Evolutionary conservation across 352 stramenopile genomes (phyloP).

Genomic region (Peronospora belbahrii): DNA sequence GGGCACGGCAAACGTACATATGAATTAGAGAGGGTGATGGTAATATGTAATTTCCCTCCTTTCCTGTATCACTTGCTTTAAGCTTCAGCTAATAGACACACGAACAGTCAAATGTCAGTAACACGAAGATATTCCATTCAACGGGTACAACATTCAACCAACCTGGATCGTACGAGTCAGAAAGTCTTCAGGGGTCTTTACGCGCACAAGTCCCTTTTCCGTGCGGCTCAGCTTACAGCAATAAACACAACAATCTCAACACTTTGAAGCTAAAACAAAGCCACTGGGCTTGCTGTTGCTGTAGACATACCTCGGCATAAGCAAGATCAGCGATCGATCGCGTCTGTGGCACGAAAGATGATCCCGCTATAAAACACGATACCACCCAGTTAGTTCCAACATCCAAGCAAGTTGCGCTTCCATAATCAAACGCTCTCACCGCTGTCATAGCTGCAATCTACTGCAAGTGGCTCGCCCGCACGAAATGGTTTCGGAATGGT

Average conservation of each 20-base stretch:
- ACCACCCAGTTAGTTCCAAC: slow-evolving; percentile 5
- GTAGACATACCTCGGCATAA: slow-evolving; percentile 57
- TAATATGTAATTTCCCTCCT: slow-evolving; percentile 33
- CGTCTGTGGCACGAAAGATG: slow-evolving; percentile 58
- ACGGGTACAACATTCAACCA: neutral
- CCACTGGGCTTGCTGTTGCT: neutral
- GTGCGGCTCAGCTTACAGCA: slow-evolving; percentile 60
- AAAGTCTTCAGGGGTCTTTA: slow-evolving; percentile 75
- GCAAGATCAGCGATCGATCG: slow-evolving; percentile 70
- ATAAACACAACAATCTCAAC: neutral
- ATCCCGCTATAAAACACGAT: slow-evolving; percentile 40
- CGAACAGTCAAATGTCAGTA: slow-evolving; percentile 1
- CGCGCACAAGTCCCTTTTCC: slow-evolving; percentile 66
- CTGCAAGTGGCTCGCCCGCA: slow-evolving; percentile 66
- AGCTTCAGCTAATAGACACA: slow-evolving; percentile 29
- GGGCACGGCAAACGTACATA: slow-evolving; percentile 24
- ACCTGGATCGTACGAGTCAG: slow-evolving; percentile 70
- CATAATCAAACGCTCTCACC: slow-evolving; percentile 28
- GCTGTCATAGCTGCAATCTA: slow-evolving; percentile 81
- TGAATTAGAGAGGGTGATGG: slow-evolving; percentile 32
- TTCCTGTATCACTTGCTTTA: slow-evolving; percentile 27
- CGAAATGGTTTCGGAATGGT: slow-evolving; percentile 85
- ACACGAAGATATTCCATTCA: neutral
- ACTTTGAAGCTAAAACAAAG: slow-evolving; percentile 1
- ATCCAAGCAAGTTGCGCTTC: neutral